Evolutionary conservation across 1,139 yeast genomes (phyloP), one percentile per base, ranked within the genome.

Genomic region (Suhomyces atakaporum): DNA sequence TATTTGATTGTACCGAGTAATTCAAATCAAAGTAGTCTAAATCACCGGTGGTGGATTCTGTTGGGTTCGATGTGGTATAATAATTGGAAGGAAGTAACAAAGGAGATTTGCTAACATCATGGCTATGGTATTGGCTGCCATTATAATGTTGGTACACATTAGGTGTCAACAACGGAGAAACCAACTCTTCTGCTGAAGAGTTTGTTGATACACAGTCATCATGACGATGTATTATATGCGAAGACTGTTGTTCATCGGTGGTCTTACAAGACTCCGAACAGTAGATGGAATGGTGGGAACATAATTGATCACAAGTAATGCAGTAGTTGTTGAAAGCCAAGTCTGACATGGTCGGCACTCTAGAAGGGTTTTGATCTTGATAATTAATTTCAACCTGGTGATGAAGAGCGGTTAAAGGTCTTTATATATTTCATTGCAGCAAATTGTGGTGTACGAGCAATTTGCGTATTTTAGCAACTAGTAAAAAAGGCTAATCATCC

Each of bases 261-360:
- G 51, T 46, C 56, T 69, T 74, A 53, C 89, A 82, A 24, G 62
- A 65, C 10, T 74, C 77, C 4, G 83, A 77, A 57, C 89, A 82
- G 63, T 81, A 82, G 29, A 78, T 71, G 16, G 73, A 62, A 47
- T 66, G 71, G 16, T 68, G 65, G 8, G 66, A 52, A 51, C 85
- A 79, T 45, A 79, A 63, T 58, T 76, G 74, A 49, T 80, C 86
- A 59, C 87, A 81, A 36, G 77, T 76, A 35, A 79, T 68, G 58
- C 87, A 81, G 61, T 75, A 81, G 57, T 80, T 83, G 60, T 80
- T 77, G 58, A 81, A 81, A 28, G 84, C 83, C 42, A 62, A 59
- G 48, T 63, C 68, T 22, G 65, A 56, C 67, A 62, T 62, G 28
- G 27, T 38, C 7, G 21, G 35, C 21, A 19, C 4, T 29, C 4